A percentile compares a stretch with the other conserved stretches of the same genome.
Conservation (phyloP, 176 grass and related monocot species). For the Avena insularis region DNA sequence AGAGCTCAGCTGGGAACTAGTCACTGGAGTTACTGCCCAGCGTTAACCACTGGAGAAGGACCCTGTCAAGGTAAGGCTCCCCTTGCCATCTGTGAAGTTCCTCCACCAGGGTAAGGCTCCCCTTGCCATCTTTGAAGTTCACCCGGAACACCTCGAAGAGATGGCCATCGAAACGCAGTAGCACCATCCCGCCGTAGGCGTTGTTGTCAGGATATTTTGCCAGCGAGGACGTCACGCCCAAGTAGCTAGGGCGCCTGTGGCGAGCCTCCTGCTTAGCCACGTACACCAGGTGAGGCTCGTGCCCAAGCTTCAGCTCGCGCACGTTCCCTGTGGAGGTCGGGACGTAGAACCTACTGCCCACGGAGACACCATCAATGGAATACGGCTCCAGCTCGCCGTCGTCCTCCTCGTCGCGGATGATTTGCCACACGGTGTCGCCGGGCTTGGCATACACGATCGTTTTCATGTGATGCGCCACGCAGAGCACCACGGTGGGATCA, state of each 20-base stretch:
- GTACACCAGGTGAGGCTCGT: not conserved
- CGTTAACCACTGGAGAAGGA: not conserved
- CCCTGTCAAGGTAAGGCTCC: not conserved
- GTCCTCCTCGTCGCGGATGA: not conserved
- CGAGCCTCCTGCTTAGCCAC: not conserved
- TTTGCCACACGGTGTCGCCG: not conserved
- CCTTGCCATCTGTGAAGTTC: not conserved
- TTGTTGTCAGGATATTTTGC: not conserved
- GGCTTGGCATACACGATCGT: not conserved
- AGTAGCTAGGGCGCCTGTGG: not conserved
- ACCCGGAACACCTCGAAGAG: not conserved
- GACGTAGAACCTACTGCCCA: not conserved
- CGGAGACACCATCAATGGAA: not conserved
- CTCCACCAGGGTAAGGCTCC: not conserved
- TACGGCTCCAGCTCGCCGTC: not conserved
- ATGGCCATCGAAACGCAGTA: not conserved
- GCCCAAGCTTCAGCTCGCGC: conserved; percentile 5
- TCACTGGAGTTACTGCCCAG: not conserved
- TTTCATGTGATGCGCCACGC: not conserved
- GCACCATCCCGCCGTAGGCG: not conserved
- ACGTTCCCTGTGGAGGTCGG: not conserved
- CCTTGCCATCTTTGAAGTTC: not conserved
- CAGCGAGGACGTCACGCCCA: not conserved
- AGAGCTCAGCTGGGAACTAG: not conserved
- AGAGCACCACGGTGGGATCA: not conserved